A percentile compares a stretch with the other conserved stretches of the same genome.
Conservation (phyloP, 352 stramenopile species). For the Globisporangium yorkense region DNA sequence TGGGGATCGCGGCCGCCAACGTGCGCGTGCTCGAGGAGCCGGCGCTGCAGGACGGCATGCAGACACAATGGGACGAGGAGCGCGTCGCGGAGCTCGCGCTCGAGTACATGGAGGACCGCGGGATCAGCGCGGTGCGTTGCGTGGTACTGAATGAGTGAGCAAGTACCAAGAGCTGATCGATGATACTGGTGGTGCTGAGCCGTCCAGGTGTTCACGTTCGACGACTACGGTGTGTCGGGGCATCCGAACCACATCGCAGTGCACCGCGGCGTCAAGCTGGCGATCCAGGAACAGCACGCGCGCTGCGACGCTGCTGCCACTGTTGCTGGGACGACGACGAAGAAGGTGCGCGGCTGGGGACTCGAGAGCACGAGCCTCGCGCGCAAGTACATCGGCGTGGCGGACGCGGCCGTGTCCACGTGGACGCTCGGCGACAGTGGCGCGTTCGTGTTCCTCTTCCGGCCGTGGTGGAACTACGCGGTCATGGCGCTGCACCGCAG, state of each 20-base stretch:
- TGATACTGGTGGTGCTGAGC: background rate
- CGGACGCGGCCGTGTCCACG: conserved; percentile 60
- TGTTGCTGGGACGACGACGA: background rate
- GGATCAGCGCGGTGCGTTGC: conserved; percentile 54
- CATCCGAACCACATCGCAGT: conserved; percentile 92
- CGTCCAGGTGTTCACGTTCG: conserved; percentile 90
- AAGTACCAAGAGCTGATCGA: background rate
- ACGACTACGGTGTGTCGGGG: conserved; percentile 89
- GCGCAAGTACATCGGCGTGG: conserved; percentile 86
- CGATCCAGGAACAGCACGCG: conserved; percentile 35
- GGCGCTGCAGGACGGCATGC: conserved; percentile 84
- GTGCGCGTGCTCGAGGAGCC: conserved; percentile 75
- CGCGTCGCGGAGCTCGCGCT: conserved; percentile 63
- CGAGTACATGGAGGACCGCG: conserved; percentile 42
- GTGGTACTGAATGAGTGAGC: background rate
- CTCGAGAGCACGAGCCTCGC: conserved; percentile 71
- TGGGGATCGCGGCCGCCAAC: conserved; percentile 39
- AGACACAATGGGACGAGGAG: conserved; percentile 56
- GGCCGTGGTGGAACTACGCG: conserved; percentile 77
- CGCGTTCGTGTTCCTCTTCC: conserved; percentile 57
- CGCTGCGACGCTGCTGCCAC: conserved; percentile 19
- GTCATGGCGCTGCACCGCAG: conserved; percentile 90
- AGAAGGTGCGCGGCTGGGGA: conserved; percentile 41
- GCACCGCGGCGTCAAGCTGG: conserved; percentile 47
- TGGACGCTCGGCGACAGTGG: conserved; percentile 17